Evolutionary conservation across 331 rosid genomes (phyloP).

Genomic region (Phaseolus coccineus): DNA sequence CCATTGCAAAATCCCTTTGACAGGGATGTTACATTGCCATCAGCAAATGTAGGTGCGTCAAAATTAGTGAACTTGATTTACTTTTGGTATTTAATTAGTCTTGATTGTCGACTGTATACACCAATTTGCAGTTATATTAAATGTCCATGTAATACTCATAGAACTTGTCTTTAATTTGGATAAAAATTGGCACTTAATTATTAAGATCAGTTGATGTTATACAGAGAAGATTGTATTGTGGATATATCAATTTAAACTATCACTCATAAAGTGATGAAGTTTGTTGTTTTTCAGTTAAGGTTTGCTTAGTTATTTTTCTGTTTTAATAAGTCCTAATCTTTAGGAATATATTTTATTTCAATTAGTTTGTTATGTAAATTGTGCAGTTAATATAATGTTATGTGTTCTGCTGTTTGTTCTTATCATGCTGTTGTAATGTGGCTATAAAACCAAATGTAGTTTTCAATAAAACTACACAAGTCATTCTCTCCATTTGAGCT

Average conservation of each 20-base stretch:
- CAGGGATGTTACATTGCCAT: slow-evolving; percentile 22
- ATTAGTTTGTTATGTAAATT: no score
- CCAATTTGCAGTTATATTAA: slow-evolving; percentile 13
- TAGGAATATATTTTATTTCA: no score
- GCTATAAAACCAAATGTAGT: no score
- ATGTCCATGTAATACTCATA: neutral
- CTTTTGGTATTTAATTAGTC: slow-evolving; percentile 3
- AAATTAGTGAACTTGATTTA: slow-evolving; percentile 20
- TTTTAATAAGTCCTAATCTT: no score
- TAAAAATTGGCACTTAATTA: neutral
- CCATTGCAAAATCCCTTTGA: slow-evolving; percentile 16
- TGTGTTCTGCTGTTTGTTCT: no score
- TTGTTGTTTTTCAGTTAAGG: no score
- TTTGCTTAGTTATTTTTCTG: no score
- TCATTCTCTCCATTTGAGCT: no score
- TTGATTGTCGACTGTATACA: neutral
- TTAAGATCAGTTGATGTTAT: neutral
- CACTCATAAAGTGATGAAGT: neutral
- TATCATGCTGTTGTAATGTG: no score
- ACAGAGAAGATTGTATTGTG: neutral
- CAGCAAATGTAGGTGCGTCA: slow-evolving; percentile 25
- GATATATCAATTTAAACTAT: slow-evolving; percentile 2
- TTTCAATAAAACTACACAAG: no score
- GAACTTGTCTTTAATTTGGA: neutral
- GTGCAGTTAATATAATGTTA: no score